Conservation (phyloP, 371 early-diverging fungal genomes). For the Vairimorpha ceranae region DNA sequence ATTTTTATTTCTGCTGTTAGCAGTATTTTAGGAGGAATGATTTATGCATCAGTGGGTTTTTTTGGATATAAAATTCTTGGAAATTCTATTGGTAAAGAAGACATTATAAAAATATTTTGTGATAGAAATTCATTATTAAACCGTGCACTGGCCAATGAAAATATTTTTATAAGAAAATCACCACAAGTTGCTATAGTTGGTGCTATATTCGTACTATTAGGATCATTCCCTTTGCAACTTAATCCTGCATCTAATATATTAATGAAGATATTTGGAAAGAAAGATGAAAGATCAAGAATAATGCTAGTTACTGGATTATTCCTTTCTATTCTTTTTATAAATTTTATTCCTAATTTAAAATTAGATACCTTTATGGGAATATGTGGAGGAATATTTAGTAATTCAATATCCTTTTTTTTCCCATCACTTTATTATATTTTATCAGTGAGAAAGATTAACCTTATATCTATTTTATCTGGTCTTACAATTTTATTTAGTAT, state of each 20-base stretch:
- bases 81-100: neutral
- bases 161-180: neutral
- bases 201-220: conserved; percentile 29
- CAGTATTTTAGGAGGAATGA: conserved; percentile 28
- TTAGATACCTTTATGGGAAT: conserved; percentile 10
- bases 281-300: neutral
- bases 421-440: conserved; percentile 24
- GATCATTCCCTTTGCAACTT: conserved; percentile 28
- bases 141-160: neutral
- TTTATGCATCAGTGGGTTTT: conserved; percentile 50
- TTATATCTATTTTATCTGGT: neutral
- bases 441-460: neutral
- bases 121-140: neutral
- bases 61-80: conserved; percentile 46
- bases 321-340: neutral
- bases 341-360: neutral
- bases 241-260: conserved; percentile 16
- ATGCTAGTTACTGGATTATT: neutral
- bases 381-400: neutral
- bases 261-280: neutral
- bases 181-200: conserved; percentile 15
- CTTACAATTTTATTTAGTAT: conserved; percentile 2
- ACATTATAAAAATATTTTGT: conserved; percentile 17
- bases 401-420: conserved; percentile 10
- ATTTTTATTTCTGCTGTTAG: conserved; percentile 23